Base-by-base conservation (phyloP, 345 rosid genomes). In the Passiflora organensis region DNA sequence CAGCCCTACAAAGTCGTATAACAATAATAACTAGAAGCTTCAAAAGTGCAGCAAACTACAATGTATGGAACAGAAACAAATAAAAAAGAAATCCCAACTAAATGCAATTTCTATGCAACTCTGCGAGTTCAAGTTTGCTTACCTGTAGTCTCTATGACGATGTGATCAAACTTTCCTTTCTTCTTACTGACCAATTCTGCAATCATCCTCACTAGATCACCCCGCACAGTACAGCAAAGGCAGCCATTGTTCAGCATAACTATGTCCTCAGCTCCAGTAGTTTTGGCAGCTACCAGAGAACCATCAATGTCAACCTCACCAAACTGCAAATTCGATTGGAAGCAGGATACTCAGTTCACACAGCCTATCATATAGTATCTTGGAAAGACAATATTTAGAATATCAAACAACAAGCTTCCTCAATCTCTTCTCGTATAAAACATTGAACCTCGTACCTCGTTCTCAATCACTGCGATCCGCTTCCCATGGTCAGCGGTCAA, bases 271-370 rank as follows among this genome's bases (percentile, higher is more conserved):
- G 89, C 85, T 57, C 95, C 96, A 36, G 85, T 53, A 63, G 91
- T 67, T 75, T 86, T 88, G 15, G 99, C 76, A 77, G 99, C 95
- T 44, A 89, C 99, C 21, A 89, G 80, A 58, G 96, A 89, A 15
- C 95, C 96, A 63, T 93, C 99, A 43, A 89, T 89, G 64, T 93
- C 99, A 47, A 93, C 80, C 75, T 89, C 96, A 55, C 99, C 99
- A 71, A 49, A 93, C 95, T 87, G 88, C 66, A 63, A 61, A 51
- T 51, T 44, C 32, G 43, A 44, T 37, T 15, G 13, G 20, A 10
- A 10, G 36, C 12, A 9, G 1, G 1, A 37, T 41, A 39, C 13
- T 13, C 4, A 41, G 13, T 37, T 13, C 13, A 11, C n/a, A 10
- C n/a, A 10, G 5, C 13, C 43, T 13, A 10, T 13, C 4, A 4